Percentiles rank a stretch among this genome's conserved stretches.
phyloP scores from a whole-genome alignment of 805 yeast genomes.

The Yamadazyma akitaensis region DNA sequence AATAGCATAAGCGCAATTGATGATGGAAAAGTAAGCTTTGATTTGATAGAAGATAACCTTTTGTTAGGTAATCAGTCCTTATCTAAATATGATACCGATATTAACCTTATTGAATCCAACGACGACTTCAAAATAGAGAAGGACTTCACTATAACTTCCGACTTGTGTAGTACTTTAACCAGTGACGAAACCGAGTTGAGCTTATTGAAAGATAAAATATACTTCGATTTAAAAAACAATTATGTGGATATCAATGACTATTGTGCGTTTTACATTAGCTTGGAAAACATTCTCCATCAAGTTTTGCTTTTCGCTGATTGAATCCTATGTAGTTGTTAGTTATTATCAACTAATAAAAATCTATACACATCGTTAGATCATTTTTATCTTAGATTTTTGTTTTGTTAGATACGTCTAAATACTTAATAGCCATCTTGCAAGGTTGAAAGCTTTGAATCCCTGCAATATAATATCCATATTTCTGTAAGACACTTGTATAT shows the following conservation, averaged over 20 bases:
- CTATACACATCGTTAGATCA: neutral
- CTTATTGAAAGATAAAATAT: slow-evolving; percentile 36
- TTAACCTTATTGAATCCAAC: slow-evolving; percentile 8
- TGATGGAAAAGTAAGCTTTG: slow-evolving; percentile 2
- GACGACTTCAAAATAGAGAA: slow-evolving; percentile 11
- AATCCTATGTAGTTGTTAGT: too few species aligned
- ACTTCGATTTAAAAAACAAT: slow-evolving; percentile 40
- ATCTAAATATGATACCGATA: slow-evolving; percentile 5
- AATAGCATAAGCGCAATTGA: neutral
- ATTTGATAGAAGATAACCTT: slow-evolving; percentile 6
- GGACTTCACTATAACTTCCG: slow-evolving; percentile 10
- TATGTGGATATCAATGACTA: slow-evolving; percentile 44
- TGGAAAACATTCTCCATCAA: slow-evolving; percentile 39
- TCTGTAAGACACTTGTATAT: too few species aligned
- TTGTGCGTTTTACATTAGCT: slow-evolving; percentile 41
- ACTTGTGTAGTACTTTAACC: slow-evolving; percentile 6
- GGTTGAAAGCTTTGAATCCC: too few species aligned
- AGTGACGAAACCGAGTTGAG: slow-evolving; percentile 22
- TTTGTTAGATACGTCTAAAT: too few species aligned
- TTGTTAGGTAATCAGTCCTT: neutral
- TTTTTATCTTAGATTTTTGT: too few species aligned
- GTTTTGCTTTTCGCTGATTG: slow-evolving; percentile 20
- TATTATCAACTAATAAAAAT: too few species aligned
- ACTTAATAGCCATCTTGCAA: too few species aligned
- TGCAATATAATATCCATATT: too few species aligned